Evolutionary conservation across 108 stramenopile genomes (phyloP).

Genomic region (Thalassiosira profunda): DNA sequence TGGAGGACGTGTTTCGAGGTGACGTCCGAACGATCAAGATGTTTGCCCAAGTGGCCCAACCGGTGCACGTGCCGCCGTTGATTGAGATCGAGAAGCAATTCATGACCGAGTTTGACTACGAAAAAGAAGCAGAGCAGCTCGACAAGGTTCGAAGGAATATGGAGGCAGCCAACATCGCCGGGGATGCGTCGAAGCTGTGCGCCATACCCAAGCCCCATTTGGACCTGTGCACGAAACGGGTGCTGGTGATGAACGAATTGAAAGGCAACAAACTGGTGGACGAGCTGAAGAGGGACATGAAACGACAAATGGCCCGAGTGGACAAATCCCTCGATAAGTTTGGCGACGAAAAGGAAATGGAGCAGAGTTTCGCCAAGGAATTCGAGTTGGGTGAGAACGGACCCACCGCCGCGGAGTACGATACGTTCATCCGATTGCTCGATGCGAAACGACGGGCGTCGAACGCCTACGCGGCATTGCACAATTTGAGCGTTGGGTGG

Average conservation of each 20-base stretch:
- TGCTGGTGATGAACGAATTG: slow-evolving; percentile 89
- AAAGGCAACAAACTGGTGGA: slow-evolving; percentile 76
- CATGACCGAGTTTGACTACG: slow-evolving; percentile 96
- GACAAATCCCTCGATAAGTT: slow-evolving; percentile 55
- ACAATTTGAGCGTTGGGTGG: slow-evolving; percentile 69
- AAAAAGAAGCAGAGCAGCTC: slow-evolving; percentile 69
- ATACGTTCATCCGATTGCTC: slow-evolving; percentile 55
- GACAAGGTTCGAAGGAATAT: slow-evolving; percentile 73
- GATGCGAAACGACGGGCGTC: slow-evolving; percentile 53
- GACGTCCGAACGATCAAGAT: slow-evolving; percentile 87
- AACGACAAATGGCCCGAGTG: slow-evolving; percentile 49
- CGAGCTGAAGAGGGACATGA: slow-evolving; percentile 66
- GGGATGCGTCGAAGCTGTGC: slow-evolving; percentile 42
- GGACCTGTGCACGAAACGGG: slow-evolving; percentile 72
- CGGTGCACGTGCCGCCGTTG: slow-evolving; percentile 86
- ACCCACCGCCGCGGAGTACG: slow-evolving; percentile 61
- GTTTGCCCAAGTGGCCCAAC: slow-evolving; percentile 87
- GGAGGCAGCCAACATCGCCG: slow-evolving; percentile 58
- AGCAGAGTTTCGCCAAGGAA: slow-evolving; percentile 41
- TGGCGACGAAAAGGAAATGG: slow-evolving; percentile 45
- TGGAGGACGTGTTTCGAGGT: slow-evolving; percentile 73
- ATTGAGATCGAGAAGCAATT: slow-evolving; percentile 94
- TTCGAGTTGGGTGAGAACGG: slow-evolving; percentile 60
- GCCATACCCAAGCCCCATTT: slow-evolving; percentile 72
- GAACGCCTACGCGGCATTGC: slow-evolving; percentile 52